Percentiles rank a stretch among this genome's conserved stretches.
phyloP scores from a whole-genome alignment of 169 alveolate genomes.

The Amoebophrya sp. region DNA sequence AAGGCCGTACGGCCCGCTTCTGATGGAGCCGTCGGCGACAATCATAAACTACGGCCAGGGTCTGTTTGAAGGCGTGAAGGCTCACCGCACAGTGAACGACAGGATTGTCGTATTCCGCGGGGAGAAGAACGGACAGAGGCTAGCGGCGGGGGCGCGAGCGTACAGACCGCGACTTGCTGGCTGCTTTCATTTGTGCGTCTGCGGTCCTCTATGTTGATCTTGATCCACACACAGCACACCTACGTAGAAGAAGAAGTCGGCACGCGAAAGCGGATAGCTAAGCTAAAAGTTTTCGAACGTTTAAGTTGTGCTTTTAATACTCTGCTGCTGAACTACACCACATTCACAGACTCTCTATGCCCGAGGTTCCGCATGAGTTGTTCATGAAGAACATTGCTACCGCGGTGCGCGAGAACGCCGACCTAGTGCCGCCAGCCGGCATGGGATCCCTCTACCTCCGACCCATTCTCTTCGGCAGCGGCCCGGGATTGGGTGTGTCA shows the following conservation, averaged over 20 bases:
- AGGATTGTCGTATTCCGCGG: background rate
- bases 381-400: background rate
- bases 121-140: background rate
- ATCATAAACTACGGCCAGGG: background rate
- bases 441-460: background rate
- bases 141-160: background rate
- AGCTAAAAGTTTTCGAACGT: too few relatives aligned
- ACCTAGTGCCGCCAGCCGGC: background rate
- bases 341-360: background rate
- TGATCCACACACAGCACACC: too few relatives aligned
- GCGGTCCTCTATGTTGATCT: too few relatives aligned
- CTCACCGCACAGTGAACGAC: background rate
- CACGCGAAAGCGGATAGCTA: too few relatives aligned
- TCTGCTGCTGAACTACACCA: too few relatives aligned
- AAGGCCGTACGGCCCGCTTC: background rate
- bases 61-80: background rate
- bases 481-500: background rate
- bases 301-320: too few relatives aligned
- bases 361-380: background rate
- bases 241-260: too few relatives aligned
- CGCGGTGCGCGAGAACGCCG: background rate
- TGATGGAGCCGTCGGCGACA: background rate
- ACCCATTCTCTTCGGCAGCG: background rate
- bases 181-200: too few relatives aligned
- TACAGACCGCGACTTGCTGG: background rate